Evolutionary conservation across 257 asterid genomes (phyloP).

Genomic region (Salvia miltiorrhiza): DNA sequence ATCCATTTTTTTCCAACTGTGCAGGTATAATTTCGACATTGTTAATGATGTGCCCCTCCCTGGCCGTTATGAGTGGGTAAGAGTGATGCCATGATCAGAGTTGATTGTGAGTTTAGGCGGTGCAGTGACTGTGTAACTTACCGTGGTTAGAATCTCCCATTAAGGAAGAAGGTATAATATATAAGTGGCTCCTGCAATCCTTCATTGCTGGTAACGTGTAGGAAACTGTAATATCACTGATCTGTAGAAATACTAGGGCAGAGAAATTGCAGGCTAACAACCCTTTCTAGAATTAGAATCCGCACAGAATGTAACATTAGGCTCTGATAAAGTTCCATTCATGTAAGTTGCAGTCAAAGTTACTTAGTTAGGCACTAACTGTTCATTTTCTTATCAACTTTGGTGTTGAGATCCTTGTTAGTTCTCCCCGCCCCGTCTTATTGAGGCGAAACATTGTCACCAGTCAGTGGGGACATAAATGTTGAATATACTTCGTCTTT

Average conservation of each 20-base stretch:
- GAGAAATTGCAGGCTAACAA: conserved; percentile 27
- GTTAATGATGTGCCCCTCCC: conserved; percentile 47
- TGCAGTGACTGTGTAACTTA: conserved; percentile 2
- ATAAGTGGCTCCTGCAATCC: conserved; percentile 18
- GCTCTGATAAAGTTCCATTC: conserved; percentile 20
- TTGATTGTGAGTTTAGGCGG: neutral
- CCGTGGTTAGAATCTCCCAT: conserved; percentile 2
- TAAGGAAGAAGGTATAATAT: conserved; percentile 25
- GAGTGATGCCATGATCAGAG: conserved; percentile 35
- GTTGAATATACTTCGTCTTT: neutral
- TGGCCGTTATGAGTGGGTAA: conserved; percentile 52
- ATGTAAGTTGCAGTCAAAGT: conserved; percentile 36
- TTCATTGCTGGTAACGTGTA: conserved; percentile 23
- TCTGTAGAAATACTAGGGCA: conserved; percentile 24
- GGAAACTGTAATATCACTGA: conserved; percentile 27
- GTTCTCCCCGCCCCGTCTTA: neutral
- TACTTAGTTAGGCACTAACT: conserved; percentile 22
- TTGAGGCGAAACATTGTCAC: neutral
- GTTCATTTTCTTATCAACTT: neutral
- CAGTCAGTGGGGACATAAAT: neutral
- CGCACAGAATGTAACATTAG: conserved; percentile 39
- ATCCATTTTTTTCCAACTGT: neutral
- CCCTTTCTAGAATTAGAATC: conserved; percentile 33
- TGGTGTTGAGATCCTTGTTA: neutral
- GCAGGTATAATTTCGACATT: conserved; percentile 59